These are phyloP conservation scores for Orychophragmus violaceus DNA, from an alignment of 345 rosid genomes.

Conservation along the genomic window DNA sequence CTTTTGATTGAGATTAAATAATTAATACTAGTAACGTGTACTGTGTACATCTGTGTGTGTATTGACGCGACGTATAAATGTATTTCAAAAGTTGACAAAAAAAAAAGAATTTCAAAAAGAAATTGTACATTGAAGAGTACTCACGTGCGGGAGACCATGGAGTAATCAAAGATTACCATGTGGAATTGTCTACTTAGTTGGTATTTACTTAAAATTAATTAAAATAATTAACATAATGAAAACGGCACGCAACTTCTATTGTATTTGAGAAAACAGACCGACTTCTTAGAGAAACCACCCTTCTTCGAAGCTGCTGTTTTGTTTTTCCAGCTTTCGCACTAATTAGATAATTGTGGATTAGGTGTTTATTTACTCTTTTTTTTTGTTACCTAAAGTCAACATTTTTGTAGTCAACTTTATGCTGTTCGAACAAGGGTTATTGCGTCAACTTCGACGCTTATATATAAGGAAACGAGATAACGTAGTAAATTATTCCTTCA, in stretches of 20 bases:
- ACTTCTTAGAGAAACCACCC: conserved; percentile 16
- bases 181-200: conserved; percentile 19
- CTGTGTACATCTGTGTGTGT: neutral
- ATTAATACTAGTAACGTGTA: neutral
- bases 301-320: conserved; percentile 8
- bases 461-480: too few relatives aligned
- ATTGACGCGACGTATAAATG: neutral
- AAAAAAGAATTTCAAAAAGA: too few relatives aligned
- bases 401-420: neutral
- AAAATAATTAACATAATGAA: neutral
- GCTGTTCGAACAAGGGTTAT: too few relatives aligned
- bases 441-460: too few relatives aligned
- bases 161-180: conserved; percentile 26
- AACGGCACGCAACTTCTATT: conserved; percentile 22
- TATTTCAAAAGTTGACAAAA: too few relatives aligned
- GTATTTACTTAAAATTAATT: neutral
- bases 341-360: neutral
- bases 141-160: conserved; percentile 12
- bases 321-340: neutral
- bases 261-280: conserved; percentile 8
- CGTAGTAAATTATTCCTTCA: neutral
- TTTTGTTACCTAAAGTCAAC: neutral
- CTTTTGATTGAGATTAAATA: neutral
- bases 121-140: neutral
- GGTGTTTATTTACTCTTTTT: neutral